Base-by-base conservation (phyloP, 805 yeast genomes). In the Metschnikowia vanudenii region DNA sequence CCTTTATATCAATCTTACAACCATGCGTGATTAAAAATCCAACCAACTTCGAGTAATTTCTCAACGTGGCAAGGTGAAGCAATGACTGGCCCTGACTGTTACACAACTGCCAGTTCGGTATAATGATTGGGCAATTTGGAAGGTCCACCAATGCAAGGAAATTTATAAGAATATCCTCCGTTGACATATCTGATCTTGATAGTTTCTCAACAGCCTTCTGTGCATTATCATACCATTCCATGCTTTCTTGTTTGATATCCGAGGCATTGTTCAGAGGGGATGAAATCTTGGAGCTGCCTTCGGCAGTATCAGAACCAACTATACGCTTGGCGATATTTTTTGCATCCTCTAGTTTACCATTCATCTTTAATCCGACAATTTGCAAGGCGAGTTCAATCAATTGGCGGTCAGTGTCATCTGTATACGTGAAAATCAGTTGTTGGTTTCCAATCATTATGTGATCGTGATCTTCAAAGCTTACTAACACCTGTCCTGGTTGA, bases 291-390 rank as follows among this genome's bases (percentile, higher is more conserved):
- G 65, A 67, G 16, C 44, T 39, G 10, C 47, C 39, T 14, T 50
- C 47, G n/a, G 52, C 40, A 39, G 47, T 55, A 44, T 69, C 82
- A 42, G 80, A 76, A 11, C 94, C 95, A 44, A 92, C 90, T 54
- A 94, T 89, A 53, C 96, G 75, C 64, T 85, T 85, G 1, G 98
- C 98, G 57, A 94, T 88, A 60, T 89, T 90, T 55, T 88, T 81
- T 1, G 98, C 97, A 65, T 92, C 97, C 61, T 94, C 98, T 47
- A 94, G 71, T 59, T 85, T 84, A 48, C 98, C 99, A 61, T 89
- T 91, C 97, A 92, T 90, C 68, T 92, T 92, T 66, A 91, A 74
- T 1, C 99, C 99, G 34, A 94, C 97, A 57, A 94, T 94, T 62
- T 94, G 98, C 57, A 94, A 74, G 1, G 99, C 99, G 52, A 94